phyloP scores from a whole-genome alignment of 108 stramenopile genomes.

The Nitzschia palea region DNA sequence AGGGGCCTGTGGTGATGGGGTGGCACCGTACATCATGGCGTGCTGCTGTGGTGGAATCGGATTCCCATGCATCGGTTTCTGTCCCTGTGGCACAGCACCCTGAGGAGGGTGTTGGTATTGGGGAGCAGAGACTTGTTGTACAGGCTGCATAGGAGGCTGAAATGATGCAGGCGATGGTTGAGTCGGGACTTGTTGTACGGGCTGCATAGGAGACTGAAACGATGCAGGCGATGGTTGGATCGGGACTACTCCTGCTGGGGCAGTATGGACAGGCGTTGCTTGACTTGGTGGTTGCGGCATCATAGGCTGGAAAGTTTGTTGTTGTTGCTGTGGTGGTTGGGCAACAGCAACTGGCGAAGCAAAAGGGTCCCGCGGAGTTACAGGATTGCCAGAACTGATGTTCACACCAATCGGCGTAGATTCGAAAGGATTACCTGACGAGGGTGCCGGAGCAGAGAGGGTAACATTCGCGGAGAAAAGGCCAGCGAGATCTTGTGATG shows the following conservation, averaged over 20 bases:
- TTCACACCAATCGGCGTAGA: conserved; percentile 1
- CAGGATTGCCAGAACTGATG: neutral
- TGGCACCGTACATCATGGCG: neutral
- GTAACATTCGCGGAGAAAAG: conserved; percentile 7
- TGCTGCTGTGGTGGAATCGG: neutral
- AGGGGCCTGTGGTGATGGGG: conserved; percentile 3
- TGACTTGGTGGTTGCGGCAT: neutral
- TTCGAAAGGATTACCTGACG: neutral
- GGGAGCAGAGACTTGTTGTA: neutral
- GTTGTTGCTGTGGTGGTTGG: conserved; percentile 1
- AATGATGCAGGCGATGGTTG: neutral
- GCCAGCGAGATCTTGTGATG: conserved; percentile 9
- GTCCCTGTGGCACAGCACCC: conserved; percentile 1
- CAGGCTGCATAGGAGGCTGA: neutral
- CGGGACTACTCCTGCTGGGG: neutral
- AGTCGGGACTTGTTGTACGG: neutral
- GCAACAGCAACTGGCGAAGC: neutral
- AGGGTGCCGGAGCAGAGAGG: neutral
- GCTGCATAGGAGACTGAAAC: neutral
- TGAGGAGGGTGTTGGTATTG: neutral
- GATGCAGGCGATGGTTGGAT: neutral
- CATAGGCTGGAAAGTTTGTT: neutral
- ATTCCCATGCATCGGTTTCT: neutral
- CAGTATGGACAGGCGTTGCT: neutral
- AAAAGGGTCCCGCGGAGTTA: neutral